Evolutionary conservation across 768 basidiomycete genomes (phyloP).

Genomic region (Phlegmacium glaucopus): DNA sequence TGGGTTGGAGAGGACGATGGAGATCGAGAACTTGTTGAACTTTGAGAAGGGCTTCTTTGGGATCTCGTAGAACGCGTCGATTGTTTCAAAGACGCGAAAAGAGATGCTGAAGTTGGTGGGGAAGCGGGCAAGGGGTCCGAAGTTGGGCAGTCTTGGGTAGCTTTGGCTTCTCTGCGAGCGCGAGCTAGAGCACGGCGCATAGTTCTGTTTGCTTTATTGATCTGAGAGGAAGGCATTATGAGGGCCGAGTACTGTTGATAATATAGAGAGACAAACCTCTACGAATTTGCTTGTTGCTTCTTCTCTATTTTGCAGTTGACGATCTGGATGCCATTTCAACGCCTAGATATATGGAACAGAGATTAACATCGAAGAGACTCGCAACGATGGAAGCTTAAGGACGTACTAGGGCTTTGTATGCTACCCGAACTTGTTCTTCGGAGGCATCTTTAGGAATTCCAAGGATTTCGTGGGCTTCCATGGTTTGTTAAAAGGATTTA

Average conservation of each 20-base stretch:
- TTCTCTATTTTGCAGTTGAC: slow-evolving; percentile 18
- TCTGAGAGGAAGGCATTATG: slow-evolving; percentile 26
- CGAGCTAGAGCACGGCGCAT: slow-evolving; percentile 38
- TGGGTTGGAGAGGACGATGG: no score
- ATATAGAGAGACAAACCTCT: slow-evolving; percentile 15
- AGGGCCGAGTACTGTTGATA: neutral
- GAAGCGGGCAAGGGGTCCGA: neutral
- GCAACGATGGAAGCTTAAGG: slow-evolving; percentile 1
- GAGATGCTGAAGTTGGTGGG: slow-evolving; percentile 9
- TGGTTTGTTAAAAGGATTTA: no score
- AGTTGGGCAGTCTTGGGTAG: neutral
- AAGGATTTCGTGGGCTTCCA: slow-evolving; percentile 35
- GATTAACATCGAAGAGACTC: no score
- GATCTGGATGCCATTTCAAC: slow-evolving; percentile 42
- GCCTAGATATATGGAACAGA: no score
- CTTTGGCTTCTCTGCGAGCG: slow-evolving; percentile 13
- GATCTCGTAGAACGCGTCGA: slow-evolving; percentile 8
- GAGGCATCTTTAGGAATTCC: slow-evolving; percentile 43
- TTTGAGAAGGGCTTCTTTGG: no score
- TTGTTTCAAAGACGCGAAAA: slow-evolving; percentile 5
- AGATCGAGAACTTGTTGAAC: no score
- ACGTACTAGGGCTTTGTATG: slow-evolving; percentile 54
- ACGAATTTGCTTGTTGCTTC: slow-evolving; percentile 20
- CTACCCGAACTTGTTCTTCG: slow-evolving; percentile 45
- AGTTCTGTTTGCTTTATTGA: slow-evolving; percentile 47